Conservation (phyloP, 805 yeast species). For the Monosporozyma siamensis region DNA sequence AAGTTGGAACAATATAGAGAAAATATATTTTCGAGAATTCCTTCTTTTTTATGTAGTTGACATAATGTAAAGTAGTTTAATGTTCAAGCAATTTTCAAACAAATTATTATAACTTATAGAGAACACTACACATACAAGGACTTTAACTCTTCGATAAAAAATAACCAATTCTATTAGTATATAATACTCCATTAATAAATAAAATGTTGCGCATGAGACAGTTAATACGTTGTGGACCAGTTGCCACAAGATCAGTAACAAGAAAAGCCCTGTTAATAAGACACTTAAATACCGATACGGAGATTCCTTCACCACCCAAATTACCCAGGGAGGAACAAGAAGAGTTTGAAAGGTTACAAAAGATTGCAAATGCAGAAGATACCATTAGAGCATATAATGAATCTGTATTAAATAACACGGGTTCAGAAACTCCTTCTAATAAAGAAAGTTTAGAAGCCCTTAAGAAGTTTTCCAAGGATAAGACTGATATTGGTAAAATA, state of each 20-base stretch:
- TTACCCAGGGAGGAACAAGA: conserved; percentile 37
- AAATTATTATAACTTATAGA: too few relatives aligned
- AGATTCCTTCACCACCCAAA: conserved; percentile 28
- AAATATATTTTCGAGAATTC: too few relatives aligned
- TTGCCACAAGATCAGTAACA: neutral
- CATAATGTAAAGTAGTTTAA: too few relatives aligned
- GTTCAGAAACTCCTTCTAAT: conserved; percentile 7
- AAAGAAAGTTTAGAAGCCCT: conserved; percentile 30
- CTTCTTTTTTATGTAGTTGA: too few relatives aligned
- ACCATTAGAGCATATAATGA: conserved; percentile 68
- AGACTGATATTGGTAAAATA: conserved; percentile 51
- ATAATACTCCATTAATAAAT: too few relatives aligned
- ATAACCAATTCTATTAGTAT: too few relatives aligned
- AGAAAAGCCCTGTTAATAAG: conserved; percentile 2
- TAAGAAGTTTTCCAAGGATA: conserved; percentile 20
- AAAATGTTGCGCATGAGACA: neutral
- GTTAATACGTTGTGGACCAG: neutral
- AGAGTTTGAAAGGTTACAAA: conserved; percentile 83
- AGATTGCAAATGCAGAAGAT: conserved; percentile 67
- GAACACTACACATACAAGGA: too few relatives aligned
- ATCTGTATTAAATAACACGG: conserved; percentile 28
- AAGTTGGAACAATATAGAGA: too few relatives aligned
- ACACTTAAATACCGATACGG: conserved; percentile 11
- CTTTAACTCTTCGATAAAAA: too few relatives aligned
- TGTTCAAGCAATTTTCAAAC: too few relatives aligned